phyloP scores from a whole-genome alignment of 805 yeast species.

The Candida ipomoeae region DNA sequence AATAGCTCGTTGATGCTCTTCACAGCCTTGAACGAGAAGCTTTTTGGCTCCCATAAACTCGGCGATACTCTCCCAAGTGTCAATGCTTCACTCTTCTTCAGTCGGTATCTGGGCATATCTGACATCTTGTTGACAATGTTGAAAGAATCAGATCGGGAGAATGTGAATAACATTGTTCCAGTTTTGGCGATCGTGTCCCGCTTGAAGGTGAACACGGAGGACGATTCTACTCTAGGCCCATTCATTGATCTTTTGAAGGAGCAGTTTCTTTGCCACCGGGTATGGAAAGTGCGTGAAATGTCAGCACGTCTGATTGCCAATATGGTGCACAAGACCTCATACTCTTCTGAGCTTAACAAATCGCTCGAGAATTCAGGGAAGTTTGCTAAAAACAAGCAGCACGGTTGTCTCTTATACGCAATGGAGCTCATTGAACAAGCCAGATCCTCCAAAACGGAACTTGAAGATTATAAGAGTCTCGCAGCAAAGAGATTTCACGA shows the following conservation, averaged over 20 bases:
- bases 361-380: conserved; percentile 12
- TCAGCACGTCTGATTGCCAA: conserved; percentile 69
- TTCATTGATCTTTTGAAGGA: conserved; percentile 38
- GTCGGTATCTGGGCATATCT: conserved; percentile 53
- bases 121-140: conserved; percentile 46
- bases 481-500: conserved; percentile 10
- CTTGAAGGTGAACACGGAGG: conserved; percentile 57
- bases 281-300: conserved; percentile 87
- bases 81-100: conserved; percentile 68
- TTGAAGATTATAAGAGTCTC: conserved; percentile 23
- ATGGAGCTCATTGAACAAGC: conserved; percentile 9
- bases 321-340: conserved; percentile 25
- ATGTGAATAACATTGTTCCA: conserved; percentile 62
- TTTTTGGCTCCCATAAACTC: conserved; percentile 60
- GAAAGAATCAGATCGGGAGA: conserved; percentile 14
- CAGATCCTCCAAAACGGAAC: conserved; percentile 5
- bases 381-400: conserved; percentile 5
- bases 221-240: conserved; percentile 43
- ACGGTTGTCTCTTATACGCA: conserved; percentile 12
- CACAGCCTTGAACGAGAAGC: conserved; percentile 72
- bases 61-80: conserved; percentile 31
- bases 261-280: conserved; percentile 43
- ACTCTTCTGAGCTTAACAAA: conserved; percentile 20
- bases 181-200: conserved; percentile 69
- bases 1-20: conserved; percentile 94